These are phyloP conservation scores for Rhexocercosporidium sp. DNA, from an alignment of 2,329 filamentous ascomycete species.

Conservation along the genomic window DNA sequence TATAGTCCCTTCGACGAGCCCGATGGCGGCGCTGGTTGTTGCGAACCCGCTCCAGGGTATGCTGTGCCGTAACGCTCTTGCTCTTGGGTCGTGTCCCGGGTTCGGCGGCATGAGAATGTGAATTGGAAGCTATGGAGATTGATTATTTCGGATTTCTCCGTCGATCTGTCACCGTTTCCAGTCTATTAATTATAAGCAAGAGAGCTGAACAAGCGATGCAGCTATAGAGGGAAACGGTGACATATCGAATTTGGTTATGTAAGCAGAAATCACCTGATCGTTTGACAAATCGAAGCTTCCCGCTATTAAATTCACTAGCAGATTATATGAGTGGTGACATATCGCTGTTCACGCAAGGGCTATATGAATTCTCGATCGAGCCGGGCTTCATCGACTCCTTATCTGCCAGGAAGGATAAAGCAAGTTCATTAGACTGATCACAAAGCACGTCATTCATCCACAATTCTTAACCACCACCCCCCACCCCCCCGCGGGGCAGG, in stretches of 20 bases:
- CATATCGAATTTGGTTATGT: slow-evolving; percentile 17
- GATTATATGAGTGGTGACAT: neutral
- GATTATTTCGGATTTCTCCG: slow-evolving; percentile 3
- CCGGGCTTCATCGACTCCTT: neutral
- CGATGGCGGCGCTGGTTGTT: slow-evolving; percentile 58
- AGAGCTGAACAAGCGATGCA: neutral
- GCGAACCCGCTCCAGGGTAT: slow-evolving; percentile 47
- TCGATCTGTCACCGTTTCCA: slow-evolving; percentile 19
- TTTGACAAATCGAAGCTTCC: neutral
- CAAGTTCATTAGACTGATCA: slow-evolving; percentile 12
- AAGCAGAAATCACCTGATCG: slow-evolving; percentile 4
- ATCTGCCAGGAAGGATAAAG: slow-evolving; percentile 1
- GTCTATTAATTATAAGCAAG: neutral
- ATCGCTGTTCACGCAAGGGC: neutral
- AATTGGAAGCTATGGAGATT: slow-evolving; percentile 34
- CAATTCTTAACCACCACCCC: neutral
- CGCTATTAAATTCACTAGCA: neutral
- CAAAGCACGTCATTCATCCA: neutral
- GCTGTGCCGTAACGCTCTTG: slow-evolving; percentile 37
- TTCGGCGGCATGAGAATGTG: neutral
- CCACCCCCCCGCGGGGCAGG: neutral
- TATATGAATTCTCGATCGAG: neutral
- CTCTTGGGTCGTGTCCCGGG: slow-evolving; percentile 22
- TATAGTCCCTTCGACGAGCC: slow-evolving; percentile 48
- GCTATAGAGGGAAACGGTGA: slow-evolving; percentile 10